Percentiles rank a stretch among this genome's conserved stretches.
Conservation (phyloP, 768 basidiomycete species). For the Asterophora parasitica region DNA sequence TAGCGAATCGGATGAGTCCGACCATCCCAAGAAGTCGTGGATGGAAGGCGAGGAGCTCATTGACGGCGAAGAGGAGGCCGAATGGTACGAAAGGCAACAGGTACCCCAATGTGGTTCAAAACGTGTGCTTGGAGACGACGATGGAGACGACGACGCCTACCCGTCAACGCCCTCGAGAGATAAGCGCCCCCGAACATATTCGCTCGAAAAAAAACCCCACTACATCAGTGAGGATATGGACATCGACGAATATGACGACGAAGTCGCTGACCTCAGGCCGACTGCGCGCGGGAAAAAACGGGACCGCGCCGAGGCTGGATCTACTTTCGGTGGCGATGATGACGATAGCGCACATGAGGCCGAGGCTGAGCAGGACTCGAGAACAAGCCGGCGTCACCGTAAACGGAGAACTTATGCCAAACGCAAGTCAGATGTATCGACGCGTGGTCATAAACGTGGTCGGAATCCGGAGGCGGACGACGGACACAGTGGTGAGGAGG, state of each 20-base stretch:
- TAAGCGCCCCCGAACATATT: slow-evolving; percentile 54
- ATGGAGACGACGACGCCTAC: slow-evolving; percentile 37
- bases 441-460: slow-evolving; percentile 64
- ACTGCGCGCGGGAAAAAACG: slow-evolving; percentile 64
- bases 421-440: slow-evolving; percentile 42
- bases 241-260: slow-evolving; percentile 43
- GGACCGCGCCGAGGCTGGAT: slow-evolving; percentile 68
- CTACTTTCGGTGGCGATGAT: slow-evolving; percentile 64
- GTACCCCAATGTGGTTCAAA: slow-evolving; percentile 42
- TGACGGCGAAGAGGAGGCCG: slow-evolving; percentile 46
- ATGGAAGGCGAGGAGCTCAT: slow-evolving; percentile 44
- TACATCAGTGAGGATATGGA: slow-evolving; percentile 41
- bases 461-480: slow-evolving; percentile 47
- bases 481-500: slow-evolving; percentile 33
- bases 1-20: slow-evolving; percentile 38
- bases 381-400: slow-evolving; percentile 41
- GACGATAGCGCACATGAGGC: slow-evolving; percentile 37
- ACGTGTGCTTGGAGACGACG: slow-evolving; percentile 42
- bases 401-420: slow-evolving; percentile 55
- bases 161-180: slow-evolving; percentile 36
- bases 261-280: slow-evolving; percentile 32
- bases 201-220: slow-evolving; percentile 34
- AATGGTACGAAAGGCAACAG: slow-evolving; percentile 25
- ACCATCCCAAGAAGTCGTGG: slow-evolving; percentile 48
- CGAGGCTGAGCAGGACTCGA: slow-evolving; percentile 35